These are phyloP conservation scores for Glycine tomentella DNA, from an alignment of 306 rosid species.

Conservation along the genomic window DNA sequence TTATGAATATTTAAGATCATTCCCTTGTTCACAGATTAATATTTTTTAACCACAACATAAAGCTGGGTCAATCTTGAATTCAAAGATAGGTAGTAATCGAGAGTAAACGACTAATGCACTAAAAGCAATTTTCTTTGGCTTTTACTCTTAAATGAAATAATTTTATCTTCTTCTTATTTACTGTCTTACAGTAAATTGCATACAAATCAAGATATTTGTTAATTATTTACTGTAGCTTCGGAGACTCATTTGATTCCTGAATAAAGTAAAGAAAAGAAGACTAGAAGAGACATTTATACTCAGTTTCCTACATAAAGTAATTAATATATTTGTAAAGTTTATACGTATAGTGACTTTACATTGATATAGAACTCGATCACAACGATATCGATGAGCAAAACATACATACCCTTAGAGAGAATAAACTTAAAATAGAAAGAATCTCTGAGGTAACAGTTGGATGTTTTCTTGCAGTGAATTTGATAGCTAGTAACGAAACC, in stretches of 20 bases:
- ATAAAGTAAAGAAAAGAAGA: too few relatives aligned
- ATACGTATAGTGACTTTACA: background rate
- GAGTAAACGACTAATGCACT: background rate
- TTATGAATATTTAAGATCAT: too few relatives aligned
- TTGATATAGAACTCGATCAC: background rate
- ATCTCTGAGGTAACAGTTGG: background rate
- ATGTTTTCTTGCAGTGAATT: background rate
- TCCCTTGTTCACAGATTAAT: too few relatives aligned
- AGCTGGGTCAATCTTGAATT: too few relatives aligned
- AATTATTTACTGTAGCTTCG: too few relatives aligned
- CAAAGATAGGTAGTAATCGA: background rate
- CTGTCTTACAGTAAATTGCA: background rate
- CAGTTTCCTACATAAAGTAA: too few relatives aligned
- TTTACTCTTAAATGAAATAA: background rate
- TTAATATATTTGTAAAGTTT: background rate
- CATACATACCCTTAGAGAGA: background rate
- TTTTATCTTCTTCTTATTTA: background rate
- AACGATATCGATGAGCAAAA: too few relatives aligned
- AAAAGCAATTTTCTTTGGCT: background rate
- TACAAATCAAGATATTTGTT: background rate
- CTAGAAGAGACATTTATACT: too few relatives aligned
- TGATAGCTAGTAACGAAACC: conserved; percentile 4
- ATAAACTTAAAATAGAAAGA: conserved; percentile 9
- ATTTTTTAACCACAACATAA: too few relatives aligned
- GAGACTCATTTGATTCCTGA: too few relatives aligned